Percentiles rank a stretch among this genome's conserved stretches.
Conservation (phyloP, 768 basidiomycete species). For the Pulveroboletus sp. region DNA sequence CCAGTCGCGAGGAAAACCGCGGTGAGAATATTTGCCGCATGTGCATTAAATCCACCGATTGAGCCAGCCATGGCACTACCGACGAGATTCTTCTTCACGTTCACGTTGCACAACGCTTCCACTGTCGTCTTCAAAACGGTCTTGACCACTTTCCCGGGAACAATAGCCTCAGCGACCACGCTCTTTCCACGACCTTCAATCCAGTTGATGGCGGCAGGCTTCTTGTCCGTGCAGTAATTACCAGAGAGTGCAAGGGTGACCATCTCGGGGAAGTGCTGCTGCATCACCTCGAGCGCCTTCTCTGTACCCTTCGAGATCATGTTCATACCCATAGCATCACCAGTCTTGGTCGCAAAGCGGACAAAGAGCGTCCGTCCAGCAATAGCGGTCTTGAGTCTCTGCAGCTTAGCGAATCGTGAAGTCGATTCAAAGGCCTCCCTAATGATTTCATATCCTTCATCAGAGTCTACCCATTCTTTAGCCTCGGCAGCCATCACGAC, state of each 20-base stretch:
- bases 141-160: conserved; percentile 86
- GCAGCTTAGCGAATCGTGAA: conserved; percentile 85
- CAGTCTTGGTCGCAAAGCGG: conserved; percentile 90
- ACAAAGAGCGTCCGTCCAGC: conserved; percentile 93
- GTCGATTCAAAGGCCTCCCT: conserved; percentile 91
- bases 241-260: conserved; percentile 85
- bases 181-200: conserved; percentile 98
- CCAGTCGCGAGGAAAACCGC: conserved; percentile 95
- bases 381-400: conserved; percentile 80
- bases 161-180: conserved; percentile 91
- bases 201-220: conserved; percentile 99
- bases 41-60: conserved; percentile 98
- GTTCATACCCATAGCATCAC: conserved; percentile 99
- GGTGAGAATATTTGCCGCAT: conserved; percentile 95
- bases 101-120: conserved; percentile 80
- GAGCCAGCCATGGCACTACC: conserved; percentile 98
- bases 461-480: conserved; percentile 81
- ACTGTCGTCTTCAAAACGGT: conserved; percentile 94
- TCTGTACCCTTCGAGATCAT: conserved; percentile 99
- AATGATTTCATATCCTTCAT: conserved; percentile 70
- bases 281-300: conserved; percentile 80
- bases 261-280: conserved; percentile 85
- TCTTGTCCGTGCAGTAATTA: conserved; percentile 99
- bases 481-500: conserved; percentile 77
- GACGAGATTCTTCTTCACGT: conserved; percentile 94